Conservation (phyloP, 352 stramenopile species). For the Phytophthora agathidicida region DNA sequence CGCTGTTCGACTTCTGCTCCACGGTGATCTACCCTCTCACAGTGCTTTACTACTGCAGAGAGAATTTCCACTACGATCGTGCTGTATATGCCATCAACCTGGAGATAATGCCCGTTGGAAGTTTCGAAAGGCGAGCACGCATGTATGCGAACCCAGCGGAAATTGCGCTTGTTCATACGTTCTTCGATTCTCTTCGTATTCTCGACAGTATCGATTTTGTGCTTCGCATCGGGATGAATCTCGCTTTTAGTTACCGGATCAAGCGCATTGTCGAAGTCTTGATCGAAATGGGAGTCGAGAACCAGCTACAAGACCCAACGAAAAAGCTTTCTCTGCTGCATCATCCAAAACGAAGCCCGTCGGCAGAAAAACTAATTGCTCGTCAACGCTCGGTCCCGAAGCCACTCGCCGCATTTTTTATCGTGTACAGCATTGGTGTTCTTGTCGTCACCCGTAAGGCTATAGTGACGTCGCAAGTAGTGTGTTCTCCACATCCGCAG, state of each 20-base stretch:
- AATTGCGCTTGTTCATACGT: constrained; percentile 33
- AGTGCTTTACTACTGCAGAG: constrained; percentile 26
- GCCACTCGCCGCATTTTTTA: constrained; percentile 10
- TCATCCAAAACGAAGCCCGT: neutral
- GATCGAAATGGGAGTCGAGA: constrained; percentile 6
- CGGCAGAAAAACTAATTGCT: neutral
- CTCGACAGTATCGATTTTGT: constrained; percentile 24
- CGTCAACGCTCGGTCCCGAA: constrained; percentile 4
- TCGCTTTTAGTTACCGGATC: constrained; percentile 42
- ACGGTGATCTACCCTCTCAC: constrained; percentile 36
- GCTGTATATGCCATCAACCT: constrained; percentile 28
- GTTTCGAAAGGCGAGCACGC: constrained; percentile 38
- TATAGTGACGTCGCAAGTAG: constrained; percentile 7
- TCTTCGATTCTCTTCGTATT: constrained; percentile 42
- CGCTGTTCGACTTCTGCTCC: constrained; percentile 39
- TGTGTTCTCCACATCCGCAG: constrained; percentile 27
- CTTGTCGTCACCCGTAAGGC: constrained; percentile 15
- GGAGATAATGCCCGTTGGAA: constrained; percentile 27
- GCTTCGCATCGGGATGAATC: constrained; percentile 38
- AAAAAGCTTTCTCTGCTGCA: neutral
- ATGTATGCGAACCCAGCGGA: constrained; percentile 36
- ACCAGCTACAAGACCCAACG: neutral
- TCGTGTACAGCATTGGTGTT: constrained; percentile 3
- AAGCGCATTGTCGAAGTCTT: constrained; percentile 41
- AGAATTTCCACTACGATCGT: constrained; percentile 39